phyloP scores from a whole-genome alignment of 2,329 filamentous ascomycete species.

The Spiromastix sp. region DNA sequence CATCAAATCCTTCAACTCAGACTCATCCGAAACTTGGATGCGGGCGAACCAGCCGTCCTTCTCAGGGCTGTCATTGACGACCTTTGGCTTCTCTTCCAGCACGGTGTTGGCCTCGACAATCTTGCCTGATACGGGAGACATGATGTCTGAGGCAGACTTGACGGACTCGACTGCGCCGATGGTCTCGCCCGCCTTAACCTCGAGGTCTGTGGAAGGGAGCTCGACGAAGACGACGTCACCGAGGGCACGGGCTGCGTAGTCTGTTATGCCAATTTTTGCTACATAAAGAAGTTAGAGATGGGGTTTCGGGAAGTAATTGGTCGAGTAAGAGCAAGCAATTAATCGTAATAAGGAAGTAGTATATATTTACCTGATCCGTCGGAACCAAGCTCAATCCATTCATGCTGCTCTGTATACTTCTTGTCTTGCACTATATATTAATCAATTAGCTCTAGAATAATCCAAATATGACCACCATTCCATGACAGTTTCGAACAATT shows the following conservation, averaged over 20 bases:
- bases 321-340: constrained; percentile 10
- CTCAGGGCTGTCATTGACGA: constrained; percentile 86
- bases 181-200: constrained; percentile 65
- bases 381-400: constrained; percentile 85
- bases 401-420: constrained; percentile 93
- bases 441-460: not conserved
- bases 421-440: constrained; percentile 40
- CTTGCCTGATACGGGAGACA: constrained; percentile 71
- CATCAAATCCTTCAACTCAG: constrained; percentile 69
- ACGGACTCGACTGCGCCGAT: constrained; percentile 96
- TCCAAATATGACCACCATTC: not conserved
- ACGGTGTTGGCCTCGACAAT: constrained; percentile 62
- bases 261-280: constrained; percentile 72
- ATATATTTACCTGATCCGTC: constrained; percentile 59
- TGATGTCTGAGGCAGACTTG: constrained; percentile 96
- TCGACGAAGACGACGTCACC: constrained; percentile 97
- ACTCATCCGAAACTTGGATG: constrained; percentile 61
- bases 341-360: constrained; percentile 14
- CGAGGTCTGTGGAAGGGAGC: constrained; percentile 62
- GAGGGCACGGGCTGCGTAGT: constrained; percentile 83
- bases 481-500: constrained; percentile 3
- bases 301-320: constrained; percentile 2
- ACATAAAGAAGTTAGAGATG: constrained; percentile 24
- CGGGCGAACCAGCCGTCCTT: constrained; percentile 87
- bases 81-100: constrained; percentile 75